Conservation (phyloP, 2,329 filamentous ascomycete species). For the Xylaria sp. region DNA sequence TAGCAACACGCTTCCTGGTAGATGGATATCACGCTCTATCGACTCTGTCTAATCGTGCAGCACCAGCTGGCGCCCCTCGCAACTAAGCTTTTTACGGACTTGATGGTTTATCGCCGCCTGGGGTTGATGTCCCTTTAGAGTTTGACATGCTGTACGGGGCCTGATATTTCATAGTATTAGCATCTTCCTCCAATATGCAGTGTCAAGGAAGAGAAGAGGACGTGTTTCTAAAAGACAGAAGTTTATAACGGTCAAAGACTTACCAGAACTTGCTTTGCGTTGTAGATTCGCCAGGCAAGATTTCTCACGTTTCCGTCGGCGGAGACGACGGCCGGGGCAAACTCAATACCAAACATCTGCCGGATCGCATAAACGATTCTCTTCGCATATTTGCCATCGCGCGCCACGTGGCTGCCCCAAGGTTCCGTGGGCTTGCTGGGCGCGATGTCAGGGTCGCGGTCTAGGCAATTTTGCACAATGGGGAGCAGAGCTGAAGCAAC, state of each 20-base stretch:
- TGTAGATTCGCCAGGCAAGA: constrained; percentile 91
- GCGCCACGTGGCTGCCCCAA: constrained; percentile 84
- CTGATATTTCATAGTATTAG: constrained; percentile 47
- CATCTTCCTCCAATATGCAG: constrained; percentile 6
- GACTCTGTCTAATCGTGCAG: neutral
- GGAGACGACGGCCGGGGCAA: constrained; percentile 88
- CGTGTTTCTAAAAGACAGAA: neutral
- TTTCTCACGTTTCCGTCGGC: constrained; percentile 91
- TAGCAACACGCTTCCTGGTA: neutral
- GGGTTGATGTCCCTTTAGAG: constrained; percentile 67
- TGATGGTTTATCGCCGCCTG: constrained; percentile 43
- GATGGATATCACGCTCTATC: neutral
- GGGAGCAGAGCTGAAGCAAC: constrained; percentile 81
- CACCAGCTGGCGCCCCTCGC: too few species aligned
- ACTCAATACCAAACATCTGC: constrained; percentile 97
- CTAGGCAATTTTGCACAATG: constrained; percentile 88
- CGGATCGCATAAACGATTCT: constrained; percentile 92
- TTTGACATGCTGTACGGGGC: constrained; percentile 75
- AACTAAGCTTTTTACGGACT: neutral
- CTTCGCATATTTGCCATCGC: constrained; percentile 86
- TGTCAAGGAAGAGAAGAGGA: neutral
- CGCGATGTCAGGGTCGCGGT: constrained; percentile 88
- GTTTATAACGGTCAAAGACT: constrained; percentile 43
- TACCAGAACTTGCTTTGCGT: constrained; percentile 93
- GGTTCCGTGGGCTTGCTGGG: constrained; percentile 78